Conservation (phyloP, 2,329 filamentous ascomycete species). For the Fusarium pseudonygamai region DNA sequence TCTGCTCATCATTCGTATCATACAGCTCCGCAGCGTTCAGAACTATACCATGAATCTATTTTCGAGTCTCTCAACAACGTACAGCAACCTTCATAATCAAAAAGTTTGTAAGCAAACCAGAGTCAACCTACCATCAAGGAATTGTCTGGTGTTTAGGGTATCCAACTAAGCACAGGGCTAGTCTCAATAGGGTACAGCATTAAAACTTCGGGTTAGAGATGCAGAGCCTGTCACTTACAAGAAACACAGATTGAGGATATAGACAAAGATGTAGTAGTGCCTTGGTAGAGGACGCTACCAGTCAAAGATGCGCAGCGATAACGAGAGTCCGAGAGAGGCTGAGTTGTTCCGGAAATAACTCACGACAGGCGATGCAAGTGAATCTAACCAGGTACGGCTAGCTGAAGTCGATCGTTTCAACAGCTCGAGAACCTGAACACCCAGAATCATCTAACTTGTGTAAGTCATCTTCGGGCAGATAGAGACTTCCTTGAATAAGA, state of each 20-base stretch:
- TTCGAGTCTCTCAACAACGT: fast-evolving
- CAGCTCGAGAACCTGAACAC: background rate
- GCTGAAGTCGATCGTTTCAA: background rate
- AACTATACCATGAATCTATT: background rate
- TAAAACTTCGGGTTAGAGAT: fast-evolving
- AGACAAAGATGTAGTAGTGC: fast-evolving
- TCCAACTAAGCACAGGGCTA: fast-evolving
- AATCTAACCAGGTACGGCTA: background rate
- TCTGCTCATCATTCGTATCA: too few relatives aligned
- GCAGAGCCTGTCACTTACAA: background rate
- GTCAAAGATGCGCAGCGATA: background rate
- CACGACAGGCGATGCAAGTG: background rate
- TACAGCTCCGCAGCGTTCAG: too few relatives aligned
- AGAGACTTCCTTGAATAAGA: background rate
- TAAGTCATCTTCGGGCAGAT: background rate
- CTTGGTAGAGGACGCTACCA: background rate
- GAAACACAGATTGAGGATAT: fast-evolving
- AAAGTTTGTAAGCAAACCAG: fast-evolving
- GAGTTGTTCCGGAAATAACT: background rate
- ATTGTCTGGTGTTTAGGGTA: background rate
- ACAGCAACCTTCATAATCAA: fast-evolving
- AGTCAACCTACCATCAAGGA: too few relatives aligned
- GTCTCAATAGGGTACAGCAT: fast-evolving
- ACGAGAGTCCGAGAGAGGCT: background rate
- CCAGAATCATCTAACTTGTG: background rate